These are phyloP conservation scores for Vaccinium myrtillus DNA, from an alignment of 148 eudicot genomes.

Conservation along the genomic window DNA sequence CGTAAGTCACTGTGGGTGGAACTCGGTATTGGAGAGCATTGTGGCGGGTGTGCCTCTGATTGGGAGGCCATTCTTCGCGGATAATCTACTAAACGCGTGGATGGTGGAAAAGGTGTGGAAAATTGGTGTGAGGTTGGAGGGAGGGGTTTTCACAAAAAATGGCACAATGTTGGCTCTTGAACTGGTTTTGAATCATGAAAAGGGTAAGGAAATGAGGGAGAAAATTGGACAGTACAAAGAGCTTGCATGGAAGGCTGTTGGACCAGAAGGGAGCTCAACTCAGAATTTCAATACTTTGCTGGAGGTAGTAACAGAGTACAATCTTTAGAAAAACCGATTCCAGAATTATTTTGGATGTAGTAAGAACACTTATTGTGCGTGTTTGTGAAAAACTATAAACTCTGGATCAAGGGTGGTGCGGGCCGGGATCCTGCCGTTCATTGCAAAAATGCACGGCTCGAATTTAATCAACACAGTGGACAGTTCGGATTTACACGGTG, in stretches of 20 bases:
- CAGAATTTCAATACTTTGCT: constrained; percentile 28
- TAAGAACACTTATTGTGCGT: neutral
- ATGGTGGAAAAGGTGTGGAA: constrained; percentile 41
- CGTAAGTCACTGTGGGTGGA: constrained; percentile 74
- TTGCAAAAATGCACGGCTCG: no score
- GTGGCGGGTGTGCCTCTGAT: constrained; percentile 58
- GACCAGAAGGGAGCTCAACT: constrained; percentile 30
- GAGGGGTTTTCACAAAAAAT: constrained; percentile 32
- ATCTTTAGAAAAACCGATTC: neutral
- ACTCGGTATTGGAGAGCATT: constrained; percentile 65
- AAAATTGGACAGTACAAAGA: constrained; percentile 17
- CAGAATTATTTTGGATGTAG: neutral
- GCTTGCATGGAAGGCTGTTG: constrained; percentile 27
- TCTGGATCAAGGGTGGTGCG: no score
- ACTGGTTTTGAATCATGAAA: constrained; percentile 25
- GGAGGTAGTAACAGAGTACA: neutral
- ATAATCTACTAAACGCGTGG: constrained; percentile 45
- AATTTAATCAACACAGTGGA: no score
- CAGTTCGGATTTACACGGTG: no score
- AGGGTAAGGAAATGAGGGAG: constrained; percentile 37
- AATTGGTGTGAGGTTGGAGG: constrained; percentile 43
- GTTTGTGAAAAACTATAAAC: neutral
- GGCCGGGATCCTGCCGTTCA: no score
- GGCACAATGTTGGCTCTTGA: constrained; percentile 27
- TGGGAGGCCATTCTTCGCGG: constrained; percentile 61